Conservation (phyloP, 441 rosid species). For the Dalechampia spathulata region DNA sequence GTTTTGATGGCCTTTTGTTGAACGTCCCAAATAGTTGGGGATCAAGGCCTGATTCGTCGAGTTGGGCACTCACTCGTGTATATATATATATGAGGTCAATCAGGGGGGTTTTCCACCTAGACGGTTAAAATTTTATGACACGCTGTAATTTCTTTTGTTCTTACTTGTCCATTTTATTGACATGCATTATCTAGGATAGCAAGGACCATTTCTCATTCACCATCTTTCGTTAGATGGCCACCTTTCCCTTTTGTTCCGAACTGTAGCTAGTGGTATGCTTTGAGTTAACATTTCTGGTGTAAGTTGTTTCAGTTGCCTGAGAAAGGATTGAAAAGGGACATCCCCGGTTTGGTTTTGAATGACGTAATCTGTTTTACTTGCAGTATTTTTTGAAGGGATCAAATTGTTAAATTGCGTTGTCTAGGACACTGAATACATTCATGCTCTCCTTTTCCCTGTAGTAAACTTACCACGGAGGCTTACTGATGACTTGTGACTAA, state of each 20-base stretch:
- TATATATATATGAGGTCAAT: not conserved
- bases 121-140: too few species aligned
- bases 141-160: not conserved
- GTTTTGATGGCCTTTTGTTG: too few species aligned
- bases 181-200: not conserved
- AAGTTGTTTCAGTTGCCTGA: too few species aligned
- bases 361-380: not conserved
- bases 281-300: too few species aligned
- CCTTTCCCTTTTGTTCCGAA: too few species aligned
- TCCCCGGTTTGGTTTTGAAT: not conserved
- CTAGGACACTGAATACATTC: not conserved
- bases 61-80: not conserved
- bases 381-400: not conserved
- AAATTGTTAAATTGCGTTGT: not conserved
- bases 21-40: too few species aligned
- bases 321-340: too few species aligned
- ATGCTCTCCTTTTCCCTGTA: too few species aligned
- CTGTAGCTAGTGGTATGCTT: too few species aligned
- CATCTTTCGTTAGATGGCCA: not conserved
- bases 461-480: not conserved
- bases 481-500: constrained; percentile 7
- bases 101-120: not conserved
- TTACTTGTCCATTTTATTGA: not conserved
- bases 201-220: not conserved
- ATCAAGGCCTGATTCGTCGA: too few species aligned